Conservation (phyloP, 2,329 filamentous ascomycete species). For the Epichloe elymi region DNA sequence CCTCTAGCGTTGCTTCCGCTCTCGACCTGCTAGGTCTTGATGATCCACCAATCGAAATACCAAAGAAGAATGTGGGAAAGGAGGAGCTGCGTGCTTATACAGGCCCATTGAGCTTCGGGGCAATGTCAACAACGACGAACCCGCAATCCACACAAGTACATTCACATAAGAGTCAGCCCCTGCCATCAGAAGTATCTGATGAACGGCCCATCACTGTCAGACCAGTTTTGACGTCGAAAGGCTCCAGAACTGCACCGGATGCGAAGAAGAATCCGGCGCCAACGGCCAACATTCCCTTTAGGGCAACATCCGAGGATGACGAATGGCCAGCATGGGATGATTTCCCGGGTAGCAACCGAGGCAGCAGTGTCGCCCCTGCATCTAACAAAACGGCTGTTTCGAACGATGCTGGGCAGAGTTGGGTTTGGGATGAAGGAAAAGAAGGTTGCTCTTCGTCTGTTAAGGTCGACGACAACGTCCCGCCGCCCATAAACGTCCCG, state of each 20-base stretch:
- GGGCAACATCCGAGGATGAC: slow-evolving; percentile 21
- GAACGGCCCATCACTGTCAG: slow-evolving; percentile 23
- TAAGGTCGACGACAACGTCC: slow-evolving; percentile 18
- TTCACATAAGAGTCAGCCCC: slow-evolving; percentile 39
- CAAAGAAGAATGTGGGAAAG: not conserved
- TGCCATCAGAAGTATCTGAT: slow-evolving; percentile 35
- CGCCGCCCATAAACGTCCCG: slow-evolving; percentile 74
- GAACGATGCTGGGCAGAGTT: slow-evolving; percentile 17
- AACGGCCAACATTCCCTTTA: not conserved
- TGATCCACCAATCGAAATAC: slow-evolving; percentile 13
- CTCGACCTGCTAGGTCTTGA: slow-evolving; percentile 30
- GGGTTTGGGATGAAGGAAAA: slow-evolving; percentile 38
- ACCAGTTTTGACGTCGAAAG: not conserved
- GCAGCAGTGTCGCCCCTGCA: slow-evolving; percentile 10
- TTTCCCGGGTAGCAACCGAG: slow-evolving; percentile 15
- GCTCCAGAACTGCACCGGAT: not conserved
- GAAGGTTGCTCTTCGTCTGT: slow-evolving; percentile 13
- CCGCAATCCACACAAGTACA: slow-evolving; percentile 37
- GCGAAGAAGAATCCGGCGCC: slow-evolving; percentile 3
- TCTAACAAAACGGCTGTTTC: slow-evolving; percentile 8
- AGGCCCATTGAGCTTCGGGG: slow-evolving; percentile 15
- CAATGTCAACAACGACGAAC: slow-evolving; percentile 22
- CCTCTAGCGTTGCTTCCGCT: slow-evolving; percentile 2
- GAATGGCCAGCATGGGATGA: slow-evolving; percentile 42
- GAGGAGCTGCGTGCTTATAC: slow-evolving; percentile 1